These are phyloP conservation scores for Diophrys appendiculata DNA, from an alignment of 73 alveolate genomes.

Conservation along the genomic window DNA sequence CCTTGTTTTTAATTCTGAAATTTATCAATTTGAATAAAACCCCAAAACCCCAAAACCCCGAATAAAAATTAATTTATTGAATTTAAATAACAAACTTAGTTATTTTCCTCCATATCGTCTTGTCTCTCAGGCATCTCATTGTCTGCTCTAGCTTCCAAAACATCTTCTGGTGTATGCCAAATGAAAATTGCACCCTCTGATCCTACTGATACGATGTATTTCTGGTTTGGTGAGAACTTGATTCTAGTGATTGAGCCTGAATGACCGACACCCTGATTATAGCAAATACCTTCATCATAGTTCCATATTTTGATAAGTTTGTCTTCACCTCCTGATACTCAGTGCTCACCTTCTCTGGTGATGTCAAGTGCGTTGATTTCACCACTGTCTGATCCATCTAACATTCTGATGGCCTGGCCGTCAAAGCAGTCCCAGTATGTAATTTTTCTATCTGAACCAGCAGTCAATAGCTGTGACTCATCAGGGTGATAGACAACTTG, in stretches of 20 bases:
- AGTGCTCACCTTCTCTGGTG: conserved; percentile 95
- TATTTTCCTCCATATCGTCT: neutral
- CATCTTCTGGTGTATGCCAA: conserved; percentile 89
- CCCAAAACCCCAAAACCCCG: no score
- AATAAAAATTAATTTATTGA: no score
- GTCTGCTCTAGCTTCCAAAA: conserved; percentile 31
- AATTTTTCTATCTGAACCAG: conserved; percentile 95
- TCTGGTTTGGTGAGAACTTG: conserved; percentile 85
- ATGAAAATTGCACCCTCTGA: conserved; percentile 97
- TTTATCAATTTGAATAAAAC: no score
- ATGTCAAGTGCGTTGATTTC: conserved; percentile 98
- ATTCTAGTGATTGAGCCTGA: conserved; percentile 86
- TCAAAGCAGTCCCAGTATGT: conserved; percentile 98
- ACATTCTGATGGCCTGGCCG: conserved; percentile 95
- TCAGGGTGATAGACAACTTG: conserved; percentile 97
- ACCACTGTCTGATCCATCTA: conserved; percentile 99
- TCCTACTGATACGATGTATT: conserved; percentile 83
- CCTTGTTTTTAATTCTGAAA: no score
- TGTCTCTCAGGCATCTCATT: conserved; percentile 24
- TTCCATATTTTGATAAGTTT: conserved; percentile 96
- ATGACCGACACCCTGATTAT: conserved; percentile 92
- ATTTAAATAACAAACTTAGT: no score
- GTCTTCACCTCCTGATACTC: conserved; percentile 98
- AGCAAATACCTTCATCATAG: conserved; percentile 91
- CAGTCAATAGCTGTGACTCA: conserved; percentile 95